Evolutionary conservation across 371 early-diverging fungal species (phyloP).

Genomic region (Batrachochytrium dendrobatidis): DNA sequence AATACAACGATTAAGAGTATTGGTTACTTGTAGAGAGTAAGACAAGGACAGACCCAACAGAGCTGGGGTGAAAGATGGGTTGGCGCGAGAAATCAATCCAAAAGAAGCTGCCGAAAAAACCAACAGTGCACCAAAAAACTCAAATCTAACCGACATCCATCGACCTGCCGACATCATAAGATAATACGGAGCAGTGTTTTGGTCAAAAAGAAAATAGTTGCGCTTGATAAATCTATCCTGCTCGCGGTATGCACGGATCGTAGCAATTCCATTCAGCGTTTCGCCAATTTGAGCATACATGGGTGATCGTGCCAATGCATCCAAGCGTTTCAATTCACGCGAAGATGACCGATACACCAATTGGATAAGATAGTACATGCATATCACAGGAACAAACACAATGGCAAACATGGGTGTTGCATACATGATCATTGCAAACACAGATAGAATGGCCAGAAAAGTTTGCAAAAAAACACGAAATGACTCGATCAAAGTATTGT

Average conservation of each 20-base stretch:
- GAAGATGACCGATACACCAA: too few relatives aligned
- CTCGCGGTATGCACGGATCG: slow-evolving; percentile 32
- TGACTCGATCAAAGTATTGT: slow-evolving; percentile 52
- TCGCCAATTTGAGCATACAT: slow-evolving; percentile 36
- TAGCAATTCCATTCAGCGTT: slow-evolving; percentile 34
- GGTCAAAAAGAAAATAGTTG: slow-evolving; percentile 62
- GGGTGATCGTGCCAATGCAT: slow-evolving; percentile 24
- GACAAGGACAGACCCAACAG: slow-evolving; percentile 1
- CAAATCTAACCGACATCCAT: slow-evolving; percentile 62
- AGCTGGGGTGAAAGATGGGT: slow-evolving; percentile 7
- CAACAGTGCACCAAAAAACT: slow-evolving; percentile 45
- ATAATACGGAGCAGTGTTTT: slow-evolving; percentile 71
- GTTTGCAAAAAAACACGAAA: slow-evolving; percentile 50
- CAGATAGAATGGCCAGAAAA: slow-evolving; percentile 56
- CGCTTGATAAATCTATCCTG: slow-evolving; percentile 24
- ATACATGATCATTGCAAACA: slow-evolving; percentile 47
- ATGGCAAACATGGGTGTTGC: slow-evolving; percentile 37
- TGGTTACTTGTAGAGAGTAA: slow-evolving; percentile 3
- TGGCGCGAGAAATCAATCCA: slow-evolving; percentile 3
- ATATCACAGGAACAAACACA: slow-evolving; percentile 28
- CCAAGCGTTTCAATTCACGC: not conserved
- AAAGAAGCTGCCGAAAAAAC: slow-evolving; percentile 21
- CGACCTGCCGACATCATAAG: slow-evolving; percentile 10
- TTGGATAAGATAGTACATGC: slow-evolving; percentile 32
- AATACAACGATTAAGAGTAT: slow-evolving; percentile 59